phyloP scores from a whole-genome alignment of 352 stramenopile species.

The Blastocystis sp. region DNA sequence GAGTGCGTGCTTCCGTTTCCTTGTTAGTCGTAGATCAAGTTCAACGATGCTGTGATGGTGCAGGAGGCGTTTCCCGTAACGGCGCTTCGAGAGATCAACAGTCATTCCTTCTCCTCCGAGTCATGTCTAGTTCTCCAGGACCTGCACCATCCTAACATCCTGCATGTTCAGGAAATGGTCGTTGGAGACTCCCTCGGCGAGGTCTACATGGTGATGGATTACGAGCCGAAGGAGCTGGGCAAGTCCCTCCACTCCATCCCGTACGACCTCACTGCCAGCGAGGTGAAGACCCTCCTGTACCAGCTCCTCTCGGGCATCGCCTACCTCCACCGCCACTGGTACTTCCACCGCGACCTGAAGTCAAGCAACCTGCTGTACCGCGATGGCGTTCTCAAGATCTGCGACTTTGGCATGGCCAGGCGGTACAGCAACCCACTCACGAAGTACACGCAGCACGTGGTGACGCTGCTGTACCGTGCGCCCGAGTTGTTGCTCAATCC shows the following conservation, averaged over 20 bases:
- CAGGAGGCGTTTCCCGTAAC: conserved; percentile 82
- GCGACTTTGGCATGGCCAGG: conserved; percentile 78
- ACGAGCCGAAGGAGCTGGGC: conserved; percentile 80
- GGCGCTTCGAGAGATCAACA: conserved; percentile 82
- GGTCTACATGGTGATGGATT: conserved; percentile 87
- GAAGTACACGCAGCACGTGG: conserved; percentile 88
- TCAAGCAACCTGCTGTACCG: conserved; percentile 83
- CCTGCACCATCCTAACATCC: conserved; percentile 82
- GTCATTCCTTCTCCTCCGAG: not conserved
- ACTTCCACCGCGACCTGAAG: conserved; percentile 82
- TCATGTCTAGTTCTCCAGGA: conserved; percentile 75
- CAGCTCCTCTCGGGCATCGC: conserved; percentile 77
- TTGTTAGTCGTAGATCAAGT: conserved; percentile 50
- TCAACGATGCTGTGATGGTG: conserved; percentile 56
- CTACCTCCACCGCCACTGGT: conserved; percentile 79
- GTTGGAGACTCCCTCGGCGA: conserved; percentile 82
- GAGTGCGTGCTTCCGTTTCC: conserved; percentile 44
- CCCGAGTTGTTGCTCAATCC: conserved; percentile 84
- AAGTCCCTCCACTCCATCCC: conserved; percentile 19
- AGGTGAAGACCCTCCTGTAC: conserved; percentile 81
- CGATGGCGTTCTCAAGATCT: conserved; percentile 79
- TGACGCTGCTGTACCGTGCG: conserved; percentile 90
- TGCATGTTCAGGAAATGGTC: conserved; percentile 83
- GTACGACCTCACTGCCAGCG: conserved; percentile 73
- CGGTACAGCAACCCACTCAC: conserved; percentile 74